Percentiles rank a stretch among this genome's conserved stretches.
These are phyloP conservation scores for Proliferodiscus dingleyae DNA, from an alignment of 2,329 filamentous ascomycete species.

Conservation along the genomic window DNA sequence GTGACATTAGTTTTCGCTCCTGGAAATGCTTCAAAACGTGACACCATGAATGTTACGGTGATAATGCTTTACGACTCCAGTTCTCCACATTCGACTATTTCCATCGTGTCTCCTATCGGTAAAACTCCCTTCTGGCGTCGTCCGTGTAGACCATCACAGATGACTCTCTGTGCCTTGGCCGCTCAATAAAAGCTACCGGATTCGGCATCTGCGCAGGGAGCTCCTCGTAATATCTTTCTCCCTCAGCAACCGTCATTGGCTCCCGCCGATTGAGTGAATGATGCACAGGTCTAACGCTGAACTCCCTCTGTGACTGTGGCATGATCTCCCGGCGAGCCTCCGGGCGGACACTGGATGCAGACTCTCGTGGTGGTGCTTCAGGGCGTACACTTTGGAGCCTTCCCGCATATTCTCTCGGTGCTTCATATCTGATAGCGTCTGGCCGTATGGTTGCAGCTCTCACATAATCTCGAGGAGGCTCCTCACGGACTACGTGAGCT, in stretches of 20 bases:
- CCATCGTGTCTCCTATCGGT: no score
- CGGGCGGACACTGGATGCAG: conserved; percentile 20
- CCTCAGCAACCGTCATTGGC: conserved; percentile 15
- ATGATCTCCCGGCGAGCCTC: conserved; percentile 26
- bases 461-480: conserved; percentile 44
- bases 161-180: conserved; percentile 25
- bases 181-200: conserved; percentile 26
- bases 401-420: conserved; percentile 34
- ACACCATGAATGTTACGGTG: no score
- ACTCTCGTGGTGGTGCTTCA: conserved; percentile 36
- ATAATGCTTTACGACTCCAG: no score
- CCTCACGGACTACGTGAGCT: conserved; percentile 30
- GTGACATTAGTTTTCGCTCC: no score
- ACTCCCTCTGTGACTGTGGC: conserved; percentile 25
- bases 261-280: conserved; percentile 23
- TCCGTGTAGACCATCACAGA: conserved; percentile 30
- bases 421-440: conserved; percentile 35
- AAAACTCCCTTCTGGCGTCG: conserved; percentile 28
- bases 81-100: no score
- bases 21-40: no score
- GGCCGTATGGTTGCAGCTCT: conserved; percentile 51
- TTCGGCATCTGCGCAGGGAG: conserved; percentile 12
- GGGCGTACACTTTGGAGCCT: conserved; percentile 38
- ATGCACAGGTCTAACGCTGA: conserved; percentile 28
- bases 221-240: conserved; percentile 22